A percentile compares a stretch with the other conserved stretches of the same genome.
Evolutionary conservation across 805 yeast species (phyloP).

Genomic region (Blastobotrys parvus): DNA sequence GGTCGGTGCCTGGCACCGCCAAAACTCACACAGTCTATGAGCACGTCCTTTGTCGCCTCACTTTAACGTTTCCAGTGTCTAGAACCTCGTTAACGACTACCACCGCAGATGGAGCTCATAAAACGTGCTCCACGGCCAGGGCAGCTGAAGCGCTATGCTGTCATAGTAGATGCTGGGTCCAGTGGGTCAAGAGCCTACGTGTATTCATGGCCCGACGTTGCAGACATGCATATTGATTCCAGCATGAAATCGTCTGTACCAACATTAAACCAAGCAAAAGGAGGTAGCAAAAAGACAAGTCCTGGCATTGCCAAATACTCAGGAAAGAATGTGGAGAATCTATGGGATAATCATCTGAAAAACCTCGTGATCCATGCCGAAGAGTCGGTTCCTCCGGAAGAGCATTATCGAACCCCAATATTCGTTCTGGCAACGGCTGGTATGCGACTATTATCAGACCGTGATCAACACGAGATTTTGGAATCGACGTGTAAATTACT

Average conservation of each 20-base stretch:
- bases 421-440: slow-evolving; percentile 96
- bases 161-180: slow-evolving; percentile 92
- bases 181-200: slow-evolving; percentile 87
- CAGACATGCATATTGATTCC: slow-evolving; percentile 3
- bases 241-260: slow-evolving; percentile 53
- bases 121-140: neutral
- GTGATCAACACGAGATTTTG: slow-evolving; percentile 46
- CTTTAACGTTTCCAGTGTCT: too few species aligned
- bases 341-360: slow-evolving; percentile 67
- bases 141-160: slow-evolving; percentile 51
- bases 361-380: slow-evolving; percentile 62
- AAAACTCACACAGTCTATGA: too few species aligned
- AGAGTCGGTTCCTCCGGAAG: slow-evolving; percentile 53
- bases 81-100: too few species aligned
- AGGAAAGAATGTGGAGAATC: slow-evolving; percentile 36
- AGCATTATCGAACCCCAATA: slow-evolving; percentile 65
- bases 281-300: slow-evolving; percentile 48
- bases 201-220: slow-evolving; percentile 65
- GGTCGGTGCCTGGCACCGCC: too few species aligned
- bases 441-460: slow-evolving; percentile 66
- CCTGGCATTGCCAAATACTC: slow-evolving; percentile 81
- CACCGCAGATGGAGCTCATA: too few species aligned
- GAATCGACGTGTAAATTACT: slow-evolving; percentile 52
- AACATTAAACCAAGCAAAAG: slow-evolving; percentile 41
- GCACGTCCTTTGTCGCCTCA: too few species aligned